phyloP scores from a whole-genome alignment of 1,139 yeast genomes.

The Yamadazyma pseudoaaseri region DNA sequence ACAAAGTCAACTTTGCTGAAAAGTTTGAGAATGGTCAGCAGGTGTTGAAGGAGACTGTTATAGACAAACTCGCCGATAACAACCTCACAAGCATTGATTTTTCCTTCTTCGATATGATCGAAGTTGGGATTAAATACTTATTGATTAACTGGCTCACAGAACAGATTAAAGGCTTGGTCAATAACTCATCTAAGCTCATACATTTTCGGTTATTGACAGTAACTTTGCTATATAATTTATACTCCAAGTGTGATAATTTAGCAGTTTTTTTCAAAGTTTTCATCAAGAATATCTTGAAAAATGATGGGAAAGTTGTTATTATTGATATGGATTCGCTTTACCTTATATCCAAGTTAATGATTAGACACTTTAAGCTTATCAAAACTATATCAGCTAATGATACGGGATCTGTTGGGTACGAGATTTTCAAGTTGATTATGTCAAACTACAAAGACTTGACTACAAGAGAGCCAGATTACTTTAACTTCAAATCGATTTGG shows the following conservation, averaged over 20 bases:
- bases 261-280: conserved; percentile 43
- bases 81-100: conserved; percentile 7
- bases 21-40: conserved; percentile 30
- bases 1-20: conserved; percentile 31
- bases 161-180: conserved; percentile 32
- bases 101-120: conserved; percentile 8
- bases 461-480: conserved; percentile 32
- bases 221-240: conserved; percentile 32
- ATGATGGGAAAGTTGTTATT: conserved; percentile 43
- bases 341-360: conserved; percentile 31
- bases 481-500: conserved; percentile 37
- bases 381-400: conserved; percentile 34
- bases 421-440: conserved; percentile 34
- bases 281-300: conserved; percentile 35
- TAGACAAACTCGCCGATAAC: conserved; percentile 22
- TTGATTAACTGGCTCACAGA: conserved; percentile 44
- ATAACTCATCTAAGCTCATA: conserved; percentile 34
- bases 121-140: conserved; percentile 43
- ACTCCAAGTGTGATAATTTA: conserved; percentile 32
- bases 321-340: conserved; percentile 42
- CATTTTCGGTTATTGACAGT: conserved; percentile 37
- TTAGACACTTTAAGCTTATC: conserved; percentile 38
- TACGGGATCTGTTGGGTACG: conserved; percentile 31
- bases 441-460: conserved; percentile 35
- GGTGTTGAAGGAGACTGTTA: conserved; percentile 22